Conservation (phyloP, 176 grass and related monocot species). For the Stipa capillata region DNA sequence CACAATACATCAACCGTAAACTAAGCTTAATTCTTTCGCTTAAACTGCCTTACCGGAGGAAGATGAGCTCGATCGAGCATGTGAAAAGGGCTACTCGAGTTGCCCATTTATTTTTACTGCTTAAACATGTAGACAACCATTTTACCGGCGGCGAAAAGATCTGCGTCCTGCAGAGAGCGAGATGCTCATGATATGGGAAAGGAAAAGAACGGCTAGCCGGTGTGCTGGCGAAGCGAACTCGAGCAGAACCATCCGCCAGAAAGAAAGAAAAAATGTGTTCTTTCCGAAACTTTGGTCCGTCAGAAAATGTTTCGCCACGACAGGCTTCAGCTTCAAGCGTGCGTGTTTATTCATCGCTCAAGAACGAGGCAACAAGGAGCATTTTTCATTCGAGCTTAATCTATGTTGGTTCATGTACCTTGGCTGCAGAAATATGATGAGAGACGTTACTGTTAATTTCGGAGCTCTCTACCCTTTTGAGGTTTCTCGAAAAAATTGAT, state of each 20-base stretch:
- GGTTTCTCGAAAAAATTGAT: too few species aligned
- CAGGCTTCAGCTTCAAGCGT: constrained; percentile 11
- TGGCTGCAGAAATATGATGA: not conserved
- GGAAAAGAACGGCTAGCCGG: not conserved
- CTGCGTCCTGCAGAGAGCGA: not conserved
- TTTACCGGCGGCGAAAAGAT: not conserved
- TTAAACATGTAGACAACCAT: not conserved
- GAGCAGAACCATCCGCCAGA: not conserved
- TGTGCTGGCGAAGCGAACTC: not conserved
- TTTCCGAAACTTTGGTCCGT: not conserved
- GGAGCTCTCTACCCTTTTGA: too few species aligned
- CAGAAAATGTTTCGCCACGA: not conserved
- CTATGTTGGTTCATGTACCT: not conserved
- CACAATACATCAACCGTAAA: too few species aligned
- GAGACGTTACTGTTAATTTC: not conserved
- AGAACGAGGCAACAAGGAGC: not conserved
- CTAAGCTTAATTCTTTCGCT: not conserved
- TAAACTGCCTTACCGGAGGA: not conserved
- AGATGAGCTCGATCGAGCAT: not conserved
- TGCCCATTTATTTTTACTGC: too few species aligned
- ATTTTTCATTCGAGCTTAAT: not conserved
- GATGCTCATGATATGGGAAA: not conserved
- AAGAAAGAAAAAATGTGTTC: not conserved
- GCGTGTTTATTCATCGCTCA: not conserved
- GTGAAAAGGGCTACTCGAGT: not conserved